phyloP scores from a whole-genome alignment of 2,329 filamentous ascomycete genomes.

The Talaromyces sp. region DNA sequence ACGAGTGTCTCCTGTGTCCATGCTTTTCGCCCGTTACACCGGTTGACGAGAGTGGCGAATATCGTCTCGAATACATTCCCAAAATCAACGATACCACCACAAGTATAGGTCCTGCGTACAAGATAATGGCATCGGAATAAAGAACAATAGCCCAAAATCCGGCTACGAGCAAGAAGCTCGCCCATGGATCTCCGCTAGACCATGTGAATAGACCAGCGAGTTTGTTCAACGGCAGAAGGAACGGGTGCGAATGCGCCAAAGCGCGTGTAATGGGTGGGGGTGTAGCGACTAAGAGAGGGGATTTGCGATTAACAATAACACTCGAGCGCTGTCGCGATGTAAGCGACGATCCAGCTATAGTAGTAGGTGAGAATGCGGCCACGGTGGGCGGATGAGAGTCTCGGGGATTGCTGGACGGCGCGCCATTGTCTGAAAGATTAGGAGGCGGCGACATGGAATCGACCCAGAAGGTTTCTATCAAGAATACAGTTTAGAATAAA shows the following conservation, averaged over 20 bases:
- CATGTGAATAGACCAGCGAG: slow-evolving; percentile 82
- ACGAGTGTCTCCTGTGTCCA: slow-evolving; percentile 46
- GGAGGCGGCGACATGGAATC: slow-evolving; percentile 48
- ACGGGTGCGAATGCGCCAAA: slow-evolving; percentile 92
- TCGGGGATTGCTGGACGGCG: slow-evolving; percentile 23
- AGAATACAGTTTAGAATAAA: not conserved
- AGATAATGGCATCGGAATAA: slow-evolving; percentile 79
- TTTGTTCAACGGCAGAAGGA: slow-evolving; percentile 82
- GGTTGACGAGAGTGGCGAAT: slow-evolving; percentile 83
- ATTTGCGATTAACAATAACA: slow-evolving; percentile 95
- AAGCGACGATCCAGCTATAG: slow-evolving; percentile 63
- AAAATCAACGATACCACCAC: slow-evolving; percentile 73
- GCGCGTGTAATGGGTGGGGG: slow-evolving; percentile 92
- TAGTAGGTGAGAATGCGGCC: slow-evolving; percentile 83
- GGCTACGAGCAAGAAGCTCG: slow-evolving; percentile 85
- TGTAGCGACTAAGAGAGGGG: slow-evolving; percentile 83
- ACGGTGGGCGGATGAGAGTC: slow-evolving; percentile 64
- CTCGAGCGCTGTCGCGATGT: slow-evolving; percentile 75
- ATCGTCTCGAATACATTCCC: slow-evolving; percentile 88
- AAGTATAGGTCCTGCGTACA: slow-evolving; percentile 76
- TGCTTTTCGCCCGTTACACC: slow-evolving; percentile 66
- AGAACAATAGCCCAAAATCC: slow-evolving; percentile 80
- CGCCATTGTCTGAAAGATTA: slow-evolving; percentile 35
- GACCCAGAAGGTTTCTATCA: slow-evolving; percentile 48
- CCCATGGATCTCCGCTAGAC: slow-evolving; percentile 91